Conservation (phyloP, 495 filamentous ascomycete genomes). For the Neurospora sp. region DNA sequence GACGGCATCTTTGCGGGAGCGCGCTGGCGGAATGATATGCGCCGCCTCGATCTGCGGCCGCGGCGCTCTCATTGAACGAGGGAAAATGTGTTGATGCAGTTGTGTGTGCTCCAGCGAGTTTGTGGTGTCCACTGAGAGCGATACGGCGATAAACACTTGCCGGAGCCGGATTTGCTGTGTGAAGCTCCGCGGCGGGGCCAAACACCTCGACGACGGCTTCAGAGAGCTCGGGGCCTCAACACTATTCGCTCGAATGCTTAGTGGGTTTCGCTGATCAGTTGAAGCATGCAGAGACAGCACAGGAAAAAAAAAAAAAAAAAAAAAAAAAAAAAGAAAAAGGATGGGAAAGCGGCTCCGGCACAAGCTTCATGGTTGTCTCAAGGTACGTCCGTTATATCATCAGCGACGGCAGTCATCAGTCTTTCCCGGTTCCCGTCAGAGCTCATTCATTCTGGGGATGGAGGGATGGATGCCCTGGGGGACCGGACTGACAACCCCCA, state of each 20-base stretch:
- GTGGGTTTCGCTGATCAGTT: neutral
- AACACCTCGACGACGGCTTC: neutral
- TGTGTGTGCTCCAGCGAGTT: neutral
- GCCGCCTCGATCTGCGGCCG: slow-evolving; percentile 2
- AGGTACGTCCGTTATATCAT: slow-evolving; percentile 13
- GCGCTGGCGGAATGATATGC: neutral
- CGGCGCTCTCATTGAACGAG: slow-evolving; percentile 9
- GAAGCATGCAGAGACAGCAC: neutral
- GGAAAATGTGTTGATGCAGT: neutral
- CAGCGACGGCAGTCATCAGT: neutral
- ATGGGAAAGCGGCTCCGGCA: neutral
- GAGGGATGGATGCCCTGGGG: neutral
- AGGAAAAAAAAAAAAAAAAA: neutral
- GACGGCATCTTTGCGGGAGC: slow-evolving; percentile 17
- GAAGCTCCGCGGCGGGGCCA: neutral
- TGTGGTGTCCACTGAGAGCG: neutral
- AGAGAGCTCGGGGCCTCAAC: neutral
- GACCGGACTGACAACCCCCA: neutral
- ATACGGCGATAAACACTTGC: neutral
- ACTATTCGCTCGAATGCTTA: neutral
- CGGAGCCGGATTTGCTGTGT: neutral
- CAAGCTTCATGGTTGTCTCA: slow-evolving; percentile 10
- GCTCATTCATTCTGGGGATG: neutral
- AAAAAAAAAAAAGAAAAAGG: too few species aligned
- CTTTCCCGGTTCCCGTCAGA: neutral